Conservation (phyloP, 139 green algal genomes). For the Chlamydomonas sp. region DNA sequence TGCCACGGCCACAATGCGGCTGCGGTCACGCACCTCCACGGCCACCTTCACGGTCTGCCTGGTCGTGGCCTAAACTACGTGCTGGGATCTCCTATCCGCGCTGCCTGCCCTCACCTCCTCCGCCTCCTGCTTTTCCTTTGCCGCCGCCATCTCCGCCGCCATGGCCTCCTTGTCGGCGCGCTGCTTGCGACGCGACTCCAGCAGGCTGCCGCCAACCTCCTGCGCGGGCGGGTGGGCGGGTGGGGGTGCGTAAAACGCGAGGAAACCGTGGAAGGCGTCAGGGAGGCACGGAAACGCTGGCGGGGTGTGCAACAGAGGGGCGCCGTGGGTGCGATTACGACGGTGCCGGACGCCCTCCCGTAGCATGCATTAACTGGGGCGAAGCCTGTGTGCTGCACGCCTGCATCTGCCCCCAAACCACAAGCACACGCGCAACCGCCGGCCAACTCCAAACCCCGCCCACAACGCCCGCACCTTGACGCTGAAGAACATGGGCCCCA, state of each 20-base stretch:
- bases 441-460: background rate
- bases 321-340: background rate
- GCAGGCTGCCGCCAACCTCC: slow-evolving; percentile 75
- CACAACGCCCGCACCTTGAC: slow-evolving; percentile 78
- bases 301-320: background rate
- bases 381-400: no score
- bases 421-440: background rate
- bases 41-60: background rate
- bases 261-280: background rate
- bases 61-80: background rate
- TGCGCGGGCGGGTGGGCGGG: background rate
- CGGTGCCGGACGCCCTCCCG: no score
- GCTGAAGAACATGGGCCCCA: slow-evolving; percentile 98
- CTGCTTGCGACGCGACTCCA: slow-evolving; percentile 87
- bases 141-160: slow-evolving; percentile 78
- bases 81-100: background rate
- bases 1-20: no score
- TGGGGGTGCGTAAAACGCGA: background rate
- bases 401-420: no score
- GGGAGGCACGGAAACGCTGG: background rate
- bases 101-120: slow-evolving; percentile 25
- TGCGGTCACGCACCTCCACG: no score
- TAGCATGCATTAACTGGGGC: no score
- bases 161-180: slow-evolving; percentile 80
- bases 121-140: slow-evolving; percentile 53